Evolutionary conservation across 805 yeast species (phyloP).

Genomic region (Saccharomyces eubayanus): DNA sequence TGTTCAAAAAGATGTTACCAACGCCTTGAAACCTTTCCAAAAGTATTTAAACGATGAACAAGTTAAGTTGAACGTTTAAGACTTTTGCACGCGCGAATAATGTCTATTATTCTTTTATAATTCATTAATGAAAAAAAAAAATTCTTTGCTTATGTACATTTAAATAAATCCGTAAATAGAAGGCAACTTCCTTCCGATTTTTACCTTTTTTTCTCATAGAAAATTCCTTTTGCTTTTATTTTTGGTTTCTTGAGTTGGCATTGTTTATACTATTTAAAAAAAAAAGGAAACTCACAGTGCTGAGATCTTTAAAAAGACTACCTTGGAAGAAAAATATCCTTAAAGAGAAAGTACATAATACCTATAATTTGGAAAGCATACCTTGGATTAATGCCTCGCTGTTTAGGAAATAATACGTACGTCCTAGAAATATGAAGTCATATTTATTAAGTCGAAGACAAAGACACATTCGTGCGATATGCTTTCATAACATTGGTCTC

Average conservation of each 20-base stretch:
- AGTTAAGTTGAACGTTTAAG: constrained; percentile 72
- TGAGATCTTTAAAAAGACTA: not conserved
- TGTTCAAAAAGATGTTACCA: constrained; percentile 70
- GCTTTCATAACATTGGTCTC: constrained; percentile 14
- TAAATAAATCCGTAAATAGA: not conserved
- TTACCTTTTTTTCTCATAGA: not conserved
- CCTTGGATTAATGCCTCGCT: not conserved
- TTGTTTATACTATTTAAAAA: not conserved
- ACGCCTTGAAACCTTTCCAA: constrained; percentile 67
- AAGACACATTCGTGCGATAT: constrained; percentile 24
- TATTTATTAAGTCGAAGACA: constrained; percentile 15
- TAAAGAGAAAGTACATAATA: not conserved
- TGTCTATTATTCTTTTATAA: not conserved
- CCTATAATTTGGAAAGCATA: not conserved
- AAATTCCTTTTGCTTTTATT: not conserved
- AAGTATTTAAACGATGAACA: constrained; percentile 52
- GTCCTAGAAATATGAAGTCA: constrained; percentile 5
- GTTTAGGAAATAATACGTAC: not conserved
- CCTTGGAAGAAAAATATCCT: not conserved
- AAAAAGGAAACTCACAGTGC: not conserved
- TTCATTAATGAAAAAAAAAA: not conserved
- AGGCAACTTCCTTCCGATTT: not conserved
- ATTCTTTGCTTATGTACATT: not conserved
- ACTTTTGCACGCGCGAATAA: not conserved
- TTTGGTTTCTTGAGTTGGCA: not conserved